Percentiles rank a stretch among this genome's conserved stretches.
These are phyloP conservation scores for Cronartium quercuum DNA, from an alignment of 1,284 basidiomycete genomes.

Conservation along the genomic window DNA sequence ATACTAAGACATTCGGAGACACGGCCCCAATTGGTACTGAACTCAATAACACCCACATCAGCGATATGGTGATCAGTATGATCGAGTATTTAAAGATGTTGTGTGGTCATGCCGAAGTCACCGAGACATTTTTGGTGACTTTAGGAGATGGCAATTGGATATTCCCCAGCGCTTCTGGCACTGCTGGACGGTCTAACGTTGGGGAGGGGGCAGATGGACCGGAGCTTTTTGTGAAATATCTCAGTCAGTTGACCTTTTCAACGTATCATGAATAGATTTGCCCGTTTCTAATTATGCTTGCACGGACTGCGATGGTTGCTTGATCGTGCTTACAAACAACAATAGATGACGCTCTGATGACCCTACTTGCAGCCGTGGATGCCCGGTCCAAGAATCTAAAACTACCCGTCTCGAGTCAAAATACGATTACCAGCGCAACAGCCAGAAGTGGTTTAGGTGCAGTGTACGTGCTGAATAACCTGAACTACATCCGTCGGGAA, in stretches of 20 bases:
- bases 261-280: not conserved
- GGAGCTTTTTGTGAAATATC: conserved; percentile 40
- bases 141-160: conserved; percentile 48
- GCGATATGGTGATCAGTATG: conserved; percentile 43
- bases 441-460: conserved; percentile 41
- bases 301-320: not conserved
- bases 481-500: conserved; percentile 46
- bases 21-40: conserved; percentile 42
- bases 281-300: not conserved
- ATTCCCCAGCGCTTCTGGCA: conserved; percentile 33
- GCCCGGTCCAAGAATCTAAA: conserved; percentile 32
- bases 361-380: conserved; percentile 24
- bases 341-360: conserved; percentile 28
- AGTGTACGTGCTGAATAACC: conserved; percentile 48
- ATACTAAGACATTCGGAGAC: conserved; percentile 44
- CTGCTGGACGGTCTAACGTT: conserved; percentile 2
- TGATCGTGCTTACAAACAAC: not conserved
- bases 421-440: conserved; percentile 25
- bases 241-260: conserved; percentile 32
- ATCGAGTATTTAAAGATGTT: conserved; percentile 46
- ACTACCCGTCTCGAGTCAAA: conserved; percentile 3
- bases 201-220: conserved; percentile 39
- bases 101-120: conserved; percentile 44
- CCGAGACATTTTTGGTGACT: conserved; percentile 44
- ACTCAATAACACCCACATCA: conserved; percentile 40